Conservation (phyloP, 140 eudicot genomes). For the Ambrosia hybrid region DNA sequence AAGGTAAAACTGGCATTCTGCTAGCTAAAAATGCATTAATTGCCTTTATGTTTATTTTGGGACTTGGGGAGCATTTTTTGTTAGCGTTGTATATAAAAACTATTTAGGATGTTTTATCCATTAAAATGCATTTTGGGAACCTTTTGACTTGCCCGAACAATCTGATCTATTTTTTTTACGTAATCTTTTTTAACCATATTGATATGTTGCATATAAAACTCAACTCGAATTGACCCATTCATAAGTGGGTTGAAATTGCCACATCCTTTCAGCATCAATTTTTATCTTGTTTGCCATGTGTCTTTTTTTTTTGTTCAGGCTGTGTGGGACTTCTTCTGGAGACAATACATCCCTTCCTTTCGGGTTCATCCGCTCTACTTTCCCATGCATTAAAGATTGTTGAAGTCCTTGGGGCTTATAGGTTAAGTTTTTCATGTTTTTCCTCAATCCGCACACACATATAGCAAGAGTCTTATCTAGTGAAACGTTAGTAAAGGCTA, state of each 20-base stretch:
- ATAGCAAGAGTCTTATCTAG: background rate
- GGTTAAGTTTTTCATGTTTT: conserved; percentile 40
- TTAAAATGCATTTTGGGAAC: background rate
- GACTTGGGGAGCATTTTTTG: no score
- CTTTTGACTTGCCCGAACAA: background rate
- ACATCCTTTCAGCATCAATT: background rate
- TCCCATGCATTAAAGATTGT: conserved; percentile 76
- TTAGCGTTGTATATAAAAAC: no score
- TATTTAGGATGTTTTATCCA: background rate
- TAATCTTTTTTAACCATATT: background rate
- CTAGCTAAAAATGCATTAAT: background rate
- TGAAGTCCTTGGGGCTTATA: conserved; percentile 94
- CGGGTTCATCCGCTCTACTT: conserved; percentile 74
- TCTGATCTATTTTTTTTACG: background rate
- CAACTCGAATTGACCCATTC: background rate
- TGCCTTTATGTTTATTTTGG: background rate
- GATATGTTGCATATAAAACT: background rate
- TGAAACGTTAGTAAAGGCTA: background rate
- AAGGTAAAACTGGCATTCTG: background rate
- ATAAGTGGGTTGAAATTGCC: background rate
- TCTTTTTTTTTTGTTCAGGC: conserved; percentile 41
- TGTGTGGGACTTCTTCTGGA: conserved; percentile 95
- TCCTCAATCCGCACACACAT: background rate
- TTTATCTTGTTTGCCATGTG: background rate
- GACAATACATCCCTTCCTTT: conserved; percentile 77